Percentiles rank a stretch among this genome's conserved stretches.
phyloP scores from a whole-genome alignment of 176 grass and related monocot genomes.

The Ananas comosus region DNA sequence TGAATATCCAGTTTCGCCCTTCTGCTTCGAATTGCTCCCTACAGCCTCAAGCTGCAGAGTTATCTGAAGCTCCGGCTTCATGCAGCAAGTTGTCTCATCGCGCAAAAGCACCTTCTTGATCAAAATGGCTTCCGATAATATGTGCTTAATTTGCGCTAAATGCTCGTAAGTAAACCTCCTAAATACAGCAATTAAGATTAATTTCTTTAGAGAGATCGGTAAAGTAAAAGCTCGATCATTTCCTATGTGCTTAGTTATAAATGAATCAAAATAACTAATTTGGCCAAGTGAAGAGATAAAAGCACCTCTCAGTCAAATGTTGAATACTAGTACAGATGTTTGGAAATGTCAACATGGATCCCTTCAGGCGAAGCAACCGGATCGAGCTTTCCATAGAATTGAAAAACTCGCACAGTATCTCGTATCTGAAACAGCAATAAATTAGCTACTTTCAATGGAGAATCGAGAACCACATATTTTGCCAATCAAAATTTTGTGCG shows the following conservation, averaged over 20 bases:
- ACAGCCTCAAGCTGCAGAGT: constrained; percentile 37
- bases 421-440: constrained; percentile 34
- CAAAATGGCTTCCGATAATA: constrained; percentile 55
- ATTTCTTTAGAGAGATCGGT: background rate
- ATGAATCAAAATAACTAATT: constrained; percentile 1
- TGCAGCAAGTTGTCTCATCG: constrained; percentile 65
- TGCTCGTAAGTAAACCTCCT: constrained; percentile 78
- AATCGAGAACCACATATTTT: background rate
- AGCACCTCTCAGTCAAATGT: constrained; percentile 48
- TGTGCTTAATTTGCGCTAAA: constrained; percentile 71
- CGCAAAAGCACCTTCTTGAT: constrained; percentile 65
- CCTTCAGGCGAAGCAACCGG: constrained; percentile 57
- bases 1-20: constrained; percentile 46
- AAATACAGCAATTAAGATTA: constrained; percentile 14
- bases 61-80: constrained; percentile 79
- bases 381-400: constrained; percentile 73
- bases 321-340: constrained; percentile 65
- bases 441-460: background rate
- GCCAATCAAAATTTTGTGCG: background rate
- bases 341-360: constrained; percentile 48
- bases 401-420: constrained; percentile 74
- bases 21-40: constrained; percentile 30
- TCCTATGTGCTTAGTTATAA: background rate
- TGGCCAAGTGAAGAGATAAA: background rate
- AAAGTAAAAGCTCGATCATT: background rate